A percentile compares a stretch with the other conserved stretches of the same genome.
Evolutionary conservation across 2,329 filamentous ascomycete species (phyloP).

Genomic region (Trichoderma sp.): DNA sequence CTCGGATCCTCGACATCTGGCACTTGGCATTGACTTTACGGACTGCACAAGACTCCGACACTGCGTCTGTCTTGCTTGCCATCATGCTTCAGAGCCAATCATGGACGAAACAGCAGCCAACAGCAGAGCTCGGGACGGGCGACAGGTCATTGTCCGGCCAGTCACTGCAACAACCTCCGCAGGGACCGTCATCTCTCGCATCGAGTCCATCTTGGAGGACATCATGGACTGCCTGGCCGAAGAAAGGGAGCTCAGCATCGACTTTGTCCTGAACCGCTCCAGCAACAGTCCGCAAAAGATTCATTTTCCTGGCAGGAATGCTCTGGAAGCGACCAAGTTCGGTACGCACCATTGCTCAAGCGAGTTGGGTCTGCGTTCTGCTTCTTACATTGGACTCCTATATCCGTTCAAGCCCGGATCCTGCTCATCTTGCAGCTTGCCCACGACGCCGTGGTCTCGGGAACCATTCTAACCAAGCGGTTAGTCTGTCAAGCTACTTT

Average conservation of each 20-base stretch:
- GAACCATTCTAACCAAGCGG: conserved; percentile 64
- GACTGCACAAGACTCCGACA: conserved; percentile 10
- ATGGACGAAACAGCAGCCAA: background rate
- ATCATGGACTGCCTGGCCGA: conserved; percentile 37
- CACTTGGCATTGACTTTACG: background rate
- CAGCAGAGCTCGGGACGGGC: background rate
- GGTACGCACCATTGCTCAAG: conserved; percentile 42
- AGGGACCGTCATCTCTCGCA: conserved; percentile 39
- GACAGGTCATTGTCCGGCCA: conserved; percentile 7
- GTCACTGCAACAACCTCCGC: conserved; percentile 26
- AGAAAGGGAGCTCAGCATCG: conserved; percentile 36
- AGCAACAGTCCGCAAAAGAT: conserved; percentile 33
- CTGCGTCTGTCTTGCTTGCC: conserved; percentile 1
- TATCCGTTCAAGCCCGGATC: conserved; percentile 50
- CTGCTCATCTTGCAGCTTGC: conserved; percentile 62
- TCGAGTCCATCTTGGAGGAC: conserved; percentile 42
- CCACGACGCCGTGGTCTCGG: conserved; percentile 60
- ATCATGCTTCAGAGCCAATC: background rate
- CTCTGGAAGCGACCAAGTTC: conserved; percentile 55
- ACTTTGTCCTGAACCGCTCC: conserved; percentile 34
- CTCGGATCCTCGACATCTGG: background rate
- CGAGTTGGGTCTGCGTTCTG: background rate
- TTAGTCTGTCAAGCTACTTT: conserved; percentile 36
- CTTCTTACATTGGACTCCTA: background rate
- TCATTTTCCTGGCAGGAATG: conserved; percentile 52